These are phyloP conservation scores for Bretschneidera sinensis DNA, from an alignment of 345 rosid species.

Conservation along the genomic window DNA sequence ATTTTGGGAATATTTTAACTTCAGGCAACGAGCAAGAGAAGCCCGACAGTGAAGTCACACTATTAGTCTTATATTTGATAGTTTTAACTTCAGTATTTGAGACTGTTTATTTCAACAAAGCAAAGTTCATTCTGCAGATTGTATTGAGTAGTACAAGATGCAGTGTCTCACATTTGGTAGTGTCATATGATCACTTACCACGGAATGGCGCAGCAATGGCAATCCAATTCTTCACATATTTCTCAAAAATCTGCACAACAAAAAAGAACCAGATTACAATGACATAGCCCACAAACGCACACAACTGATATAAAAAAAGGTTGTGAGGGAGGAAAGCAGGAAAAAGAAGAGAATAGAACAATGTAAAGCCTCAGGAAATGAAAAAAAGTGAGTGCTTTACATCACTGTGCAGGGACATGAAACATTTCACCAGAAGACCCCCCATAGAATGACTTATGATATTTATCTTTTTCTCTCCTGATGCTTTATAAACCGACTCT, in stretches of 20 bases:
- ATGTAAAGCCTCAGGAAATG: not conserved
- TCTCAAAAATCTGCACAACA: constrained; percentile 59
- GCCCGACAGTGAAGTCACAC: not conserved
- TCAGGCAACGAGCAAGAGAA: no score
- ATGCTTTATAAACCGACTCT: constrained; percentile 62
- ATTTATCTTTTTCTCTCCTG: constrained; percentile 89
- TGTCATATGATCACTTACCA: constrained; percentile 46
- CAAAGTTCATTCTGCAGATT: not conserved
- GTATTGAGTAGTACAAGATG: constrained; percentile 1
- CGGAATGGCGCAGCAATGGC: constrained; percentile 94
- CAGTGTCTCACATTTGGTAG: not conserved
- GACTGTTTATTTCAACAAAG: no score
- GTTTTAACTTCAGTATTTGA: not conserved
- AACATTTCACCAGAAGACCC: constrained; percentile 88
- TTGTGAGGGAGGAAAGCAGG: not conserved
- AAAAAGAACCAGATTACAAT: not conserved
- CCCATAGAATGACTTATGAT: constrained; percentile 96
- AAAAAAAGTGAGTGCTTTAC: constrained; percentile 31
- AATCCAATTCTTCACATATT: constrained; percentile 91
- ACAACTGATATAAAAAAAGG: no score
- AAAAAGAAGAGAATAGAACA: not conserved
- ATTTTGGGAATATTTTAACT: no score
- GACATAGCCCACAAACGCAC: not conserved
- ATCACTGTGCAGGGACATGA: constrained; percentile 75
- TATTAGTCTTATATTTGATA: not conserved